Evolutionary conservation across 805 yeast genomes (phyloP), one percentile per base, ranked within the genome.

Genomic region (Saccharomycopsis selenospora): DNA sequence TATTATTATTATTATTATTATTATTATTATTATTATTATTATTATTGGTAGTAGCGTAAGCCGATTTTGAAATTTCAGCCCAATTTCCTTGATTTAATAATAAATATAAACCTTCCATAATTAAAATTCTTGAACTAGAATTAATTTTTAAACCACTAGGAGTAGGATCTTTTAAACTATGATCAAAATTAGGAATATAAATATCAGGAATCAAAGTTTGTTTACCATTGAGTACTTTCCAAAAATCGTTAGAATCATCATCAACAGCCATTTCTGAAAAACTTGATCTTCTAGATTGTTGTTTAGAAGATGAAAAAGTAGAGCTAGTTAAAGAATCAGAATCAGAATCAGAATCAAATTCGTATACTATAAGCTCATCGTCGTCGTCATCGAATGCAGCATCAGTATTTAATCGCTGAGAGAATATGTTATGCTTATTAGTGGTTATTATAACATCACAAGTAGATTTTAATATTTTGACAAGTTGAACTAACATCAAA

Each of bases 81-180:
- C 95, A 88, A 11, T 76, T 76, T 24, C 70, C 75, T 33, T 75
- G 74, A 29, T 73, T 60, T 45, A 86, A 66, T 40, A 80, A 70
- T 7, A 88, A 66, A 60, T 89, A 88, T 42, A 82, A 68, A 0
- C 96, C 96, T 60, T 88, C 96, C 33, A 86, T 58, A 3, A 88
- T 71, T 3, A 88, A 63, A 1, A 87, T 72, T 49, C 77, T 66
- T 2, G 69, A 2, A 61, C 65, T 0, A 76, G 65, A 2, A 63
- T 59, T 43, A 1, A 86, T 71, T 3, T 51, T 57, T 11, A 77
- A 70, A 17, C 73, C 82, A 49, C 71, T 68, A 11, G 70, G 76
- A 2, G 72, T 70, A 0, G 96, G 96, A 59, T 89, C 96, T 55
- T 80, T 79, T 56, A 76, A 52, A 26, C 75, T 69, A 61, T 88